Evolutionary conservation across 345 rosid species (phyloP), one percentile per base, ranked within the genome.

Genomic region (Gossypium anomalum): DNA sequence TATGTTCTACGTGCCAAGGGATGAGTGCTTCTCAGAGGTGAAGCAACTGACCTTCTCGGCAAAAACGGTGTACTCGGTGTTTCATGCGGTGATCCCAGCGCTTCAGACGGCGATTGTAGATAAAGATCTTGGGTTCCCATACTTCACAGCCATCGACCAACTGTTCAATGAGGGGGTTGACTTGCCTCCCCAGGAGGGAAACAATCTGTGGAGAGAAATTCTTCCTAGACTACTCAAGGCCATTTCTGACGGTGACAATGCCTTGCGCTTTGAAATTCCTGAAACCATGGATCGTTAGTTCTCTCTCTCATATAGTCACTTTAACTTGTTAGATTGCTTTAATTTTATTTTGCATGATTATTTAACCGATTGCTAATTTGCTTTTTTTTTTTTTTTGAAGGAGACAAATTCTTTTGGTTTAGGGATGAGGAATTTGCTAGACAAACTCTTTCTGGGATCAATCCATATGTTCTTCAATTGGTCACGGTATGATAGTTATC

Each of bases 361-460:
- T 23, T 58, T 58, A 58, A 58, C 12, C 63, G 25, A 10, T 58
- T 58, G 63, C 15, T 58, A 23, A 58, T 53, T 12, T 55, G 22
- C 27, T 10, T 2, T 10, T 4, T 71, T 34, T 10, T 4, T 4
- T 55, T 43, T 12, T 25, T 65, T 68, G 70, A 82, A 94, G 97
- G 89, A 14, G 90, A 92, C 70, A 84, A 75, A 44, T 90, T 90
- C 73, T 88, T 90, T 75, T 91, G 98, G 98, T 60, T 91, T 9
- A 80, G 86, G 59, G 97, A 93, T 55, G 93, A 91, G 5, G 97
- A 93, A 57, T 93, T 91, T 20, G 86, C 83, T 51, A 84, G 98
- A 12, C 93, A 93, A 69, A 87, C 90, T 43, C 92, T 93, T 51
- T 89, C 97, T 62, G 97, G 98, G 41, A 27, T 60, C 11, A 60